These are phyloP conservation scores for Sextonia rubra DNA, from an alignment of 164 flowering plant genomes.

Conservation along the genomic window DNA sequence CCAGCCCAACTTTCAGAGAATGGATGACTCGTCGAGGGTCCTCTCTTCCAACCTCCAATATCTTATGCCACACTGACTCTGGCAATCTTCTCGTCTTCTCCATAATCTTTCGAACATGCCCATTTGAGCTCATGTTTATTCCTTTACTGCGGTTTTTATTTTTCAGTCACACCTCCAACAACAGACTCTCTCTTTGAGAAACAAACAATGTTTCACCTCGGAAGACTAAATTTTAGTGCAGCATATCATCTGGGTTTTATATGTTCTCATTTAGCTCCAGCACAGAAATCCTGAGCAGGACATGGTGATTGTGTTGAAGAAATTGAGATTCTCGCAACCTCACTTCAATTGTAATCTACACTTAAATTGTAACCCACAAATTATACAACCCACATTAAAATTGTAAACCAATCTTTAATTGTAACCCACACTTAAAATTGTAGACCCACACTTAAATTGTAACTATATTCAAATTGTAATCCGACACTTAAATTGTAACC, in stretches of 20 bases:
- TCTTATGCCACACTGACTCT: slow-evolving; percentile 14
- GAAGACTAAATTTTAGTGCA: not conserved
- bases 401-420: too few species aligned
- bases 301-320: not conserved
- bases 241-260: not conserved
- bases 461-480: too few species aligned
- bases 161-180: slow-evolving; percentile 8
- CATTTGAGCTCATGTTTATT: not conserved
- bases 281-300: not conserved
- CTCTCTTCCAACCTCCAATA: slow-evolving; percentile 57
- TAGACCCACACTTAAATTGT: too few species aligned
- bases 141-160: slow-evolving; percentile 3
- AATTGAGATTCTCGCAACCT: not conserved
- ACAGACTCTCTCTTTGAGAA: not conserved
- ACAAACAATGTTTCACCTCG: not conserved
- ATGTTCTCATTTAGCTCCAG: not conserved
- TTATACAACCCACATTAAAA: too few species aligned
- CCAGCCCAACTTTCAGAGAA: slow-evolving; percentile 73
- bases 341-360: too few species aligned
- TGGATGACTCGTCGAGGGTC: slow-evolving; percentile 77
- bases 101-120: not conserved
- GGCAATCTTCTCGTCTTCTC: slow-evolving; percentile 28
- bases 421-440: too few species aligned
- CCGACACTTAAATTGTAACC: too few species aligned
- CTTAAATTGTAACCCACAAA: too few species aligned